These are phyloP conservation scores for Cenchrus fungigraminus DNA, from an alignment of 176 grass and related monocot species.

Conservation along the genomic window DNA sequence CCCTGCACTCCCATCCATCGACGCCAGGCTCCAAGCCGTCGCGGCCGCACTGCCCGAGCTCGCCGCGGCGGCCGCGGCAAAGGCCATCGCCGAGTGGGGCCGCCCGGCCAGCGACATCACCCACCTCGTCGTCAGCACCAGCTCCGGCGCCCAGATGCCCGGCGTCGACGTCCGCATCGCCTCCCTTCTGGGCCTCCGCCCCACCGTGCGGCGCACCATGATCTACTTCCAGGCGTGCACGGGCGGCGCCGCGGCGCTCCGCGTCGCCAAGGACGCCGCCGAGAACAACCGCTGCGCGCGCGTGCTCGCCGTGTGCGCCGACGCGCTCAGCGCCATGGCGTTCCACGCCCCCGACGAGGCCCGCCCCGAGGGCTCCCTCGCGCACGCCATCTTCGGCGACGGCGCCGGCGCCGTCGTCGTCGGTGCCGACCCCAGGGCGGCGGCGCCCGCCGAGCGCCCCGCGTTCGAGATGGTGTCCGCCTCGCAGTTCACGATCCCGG, in stretches of 20 bases:
- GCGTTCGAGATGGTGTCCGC: slow-evolving; percentile 47
- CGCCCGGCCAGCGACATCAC: slow-evolving; percentile 4
- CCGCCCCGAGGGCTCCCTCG: neutral
- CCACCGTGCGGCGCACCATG: slow-evolving; percentile 28
- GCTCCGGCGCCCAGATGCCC: slow-evolving; percentile 37
- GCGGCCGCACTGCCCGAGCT: slow-evolving; percentile 24
- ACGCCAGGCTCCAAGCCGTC: neutral
- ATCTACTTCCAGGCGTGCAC: slow-evolving; percentile 38
- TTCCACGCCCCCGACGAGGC: slow-evolving; percentile 15
- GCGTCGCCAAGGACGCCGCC: slow-evolving; percentile 64
- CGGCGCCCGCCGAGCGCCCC: neutral
- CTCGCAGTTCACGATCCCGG: slow-evolving; percentile 30
- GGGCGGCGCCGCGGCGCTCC: slow-evolving; percentile 38
- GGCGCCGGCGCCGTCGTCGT: slow-evolving; percentile 54
- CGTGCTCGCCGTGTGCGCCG: slow-evolving; percentile 49
- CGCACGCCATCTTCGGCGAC: slow-evolving; percentile 53
- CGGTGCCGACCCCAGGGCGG: slow-evolving; percentile 33
- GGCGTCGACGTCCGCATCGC: slow-evolving; percentile 38
- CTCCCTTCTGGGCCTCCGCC: neutral
- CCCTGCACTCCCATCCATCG: neutral
- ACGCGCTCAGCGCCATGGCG: slow-evolving; percentile 18
- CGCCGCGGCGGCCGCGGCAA: slow-evolving; percentile 31
- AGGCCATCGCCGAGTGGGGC: slow-evolving; percentile 60
- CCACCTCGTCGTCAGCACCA: slow-evolving; percentile 42
- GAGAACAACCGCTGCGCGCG: slow-evolving; percentile 55